A percentile compares a stretch with the other conserved stretches of the same genome.
Evolutionary conservation across 345 rosid species (phyloP).

Genomic region (Eucalyptus pauciflora): DNA sequence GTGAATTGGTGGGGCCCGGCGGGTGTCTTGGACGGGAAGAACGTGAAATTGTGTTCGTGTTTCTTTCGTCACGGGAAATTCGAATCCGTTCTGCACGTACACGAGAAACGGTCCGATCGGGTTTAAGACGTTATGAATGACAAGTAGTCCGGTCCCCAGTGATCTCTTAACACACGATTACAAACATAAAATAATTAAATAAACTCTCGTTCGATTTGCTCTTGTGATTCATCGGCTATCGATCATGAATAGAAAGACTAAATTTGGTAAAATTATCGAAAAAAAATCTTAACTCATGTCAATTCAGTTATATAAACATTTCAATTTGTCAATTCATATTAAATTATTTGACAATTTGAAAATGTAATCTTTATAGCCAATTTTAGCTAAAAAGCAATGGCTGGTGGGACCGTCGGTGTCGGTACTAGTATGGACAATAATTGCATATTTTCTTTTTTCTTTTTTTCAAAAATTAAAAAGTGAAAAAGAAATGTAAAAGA

Average conservation of each 20-base stretch:
- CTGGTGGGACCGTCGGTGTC: accelerated
- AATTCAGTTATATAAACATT: no score
- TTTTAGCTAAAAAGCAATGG: neutral
- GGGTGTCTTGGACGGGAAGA: neutral
- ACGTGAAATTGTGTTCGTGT: no score
- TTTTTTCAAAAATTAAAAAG: neutral
- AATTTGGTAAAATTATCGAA: no score
- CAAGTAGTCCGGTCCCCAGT: neutral
- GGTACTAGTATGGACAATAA: neutral
- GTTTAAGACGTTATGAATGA: neutral
- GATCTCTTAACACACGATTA: neutral
- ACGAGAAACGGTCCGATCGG: neutral
- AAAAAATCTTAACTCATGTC: neutral
- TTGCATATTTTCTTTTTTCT: neutral
- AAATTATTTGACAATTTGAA: neutral
- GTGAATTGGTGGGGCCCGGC: neutral
- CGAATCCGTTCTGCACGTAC: neutral
- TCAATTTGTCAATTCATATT: no score
- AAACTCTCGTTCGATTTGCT: neutral
- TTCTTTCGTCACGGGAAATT: neutral
- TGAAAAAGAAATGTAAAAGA: no score
- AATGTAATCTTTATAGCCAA: neutral
- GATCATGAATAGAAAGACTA: neutral
- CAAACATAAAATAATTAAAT: no score
- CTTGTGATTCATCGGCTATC: neutral